phyloP scores from a whole-genome alignment of 495 filamentous ascomycete genomes.

The Amorphotheca resinae region DNA sequence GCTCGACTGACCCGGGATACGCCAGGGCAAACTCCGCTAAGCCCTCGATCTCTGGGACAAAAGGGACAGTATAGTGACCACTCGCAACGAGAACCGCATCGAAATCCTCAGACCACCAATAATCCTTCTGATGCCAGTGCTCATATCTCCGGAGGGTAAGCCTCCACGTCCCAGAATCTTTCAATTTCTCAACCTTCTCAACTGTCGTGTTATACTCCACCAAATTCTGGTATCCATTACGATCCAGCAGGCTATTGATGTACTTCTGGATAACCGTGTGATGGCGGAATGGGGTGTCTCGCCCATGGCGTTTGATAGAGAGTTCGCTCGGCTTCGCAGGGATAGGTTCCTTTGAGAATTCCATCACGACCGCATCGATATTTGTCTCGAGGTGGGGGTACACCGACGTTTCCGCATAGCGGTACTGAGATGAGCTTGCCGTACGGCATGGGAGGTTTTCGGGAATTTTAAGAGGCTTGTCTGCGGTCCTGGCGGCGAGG shows the following conservation, averaged over 20 bases:
- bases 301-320: slow-evolving; percentile 20
- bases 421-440: slow-evolving; percentile 26
- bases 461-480: slow-evolving; percentile 31
- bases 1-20: slow-evolving; percentile 52
- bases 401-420: slow-evolving; percentile 32
- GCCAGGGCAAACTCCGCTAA: slow-evolving; percentile 39
- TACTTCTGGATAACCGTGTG: slow-evolving; percentile 22
- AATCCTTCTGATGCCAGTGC: slow-evolving; percentile 16
- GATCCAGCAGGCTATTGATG: slow-evolving; percentile 18
- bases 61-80: slow-evolving; percentile 64
- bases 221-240: slow-evolving; percentile 21
- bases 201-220: slow-evolving; percentile 26
- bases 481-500: slow-evolving; percentile 32
- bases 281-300: slow-evolving; percentile 22
- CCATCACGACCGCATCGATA: slow-evolving; percentile 24
- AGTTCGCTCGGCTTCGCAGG: slow-evolving; percentile 17
- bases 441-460: slow-evolving; percentile 29
- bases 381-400: slow-evolving; percentile 31
- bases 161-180: slow-evolving; percentile 24
- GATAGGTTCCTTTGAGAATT: slow-evolving; percentile 28
- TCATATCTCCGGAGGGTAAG: slow-evolving; percentile 25
- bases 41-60: slow-evolving; percentile 49
- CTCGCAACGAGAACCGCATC: slow-evolving; percentile 73
- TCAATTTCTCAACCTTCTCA: slow-evolving; percentile 22
- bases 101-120: slow-evolving; percentile 40